A percentile compares a stretch with the other conserved stretches of the same genome.
Evolutionary conservation across 768 basidiomycete genomes (phyloP).

Genomic region (Lactarius sp.): DNA sequence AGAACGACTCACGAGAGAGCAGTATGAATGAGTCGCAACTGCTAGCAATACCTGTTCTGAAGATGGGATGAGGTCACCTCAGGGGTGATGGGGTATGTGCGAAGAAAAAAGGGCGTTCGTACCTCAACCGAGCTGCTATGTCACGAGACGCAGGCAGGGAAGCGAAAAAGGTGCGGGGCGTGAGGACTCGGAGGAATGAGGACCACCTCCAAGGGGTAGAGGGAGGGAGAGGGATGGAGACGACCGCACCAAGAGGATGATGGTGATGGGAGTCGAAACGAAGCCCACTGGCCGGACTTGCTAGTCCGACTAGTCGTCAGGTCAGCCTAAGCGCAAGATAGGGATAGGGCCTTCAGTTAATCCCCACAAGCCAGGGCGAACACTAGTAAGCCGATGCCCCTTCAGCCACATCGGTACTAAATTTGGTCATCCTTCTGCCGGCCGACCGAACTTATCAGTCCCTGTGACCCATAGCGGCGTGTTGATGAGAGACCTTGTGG

Average conservation of each 20-base stretch:
- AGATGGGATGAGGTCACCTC: not conserved
- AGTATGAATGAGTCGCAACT: not conserved
- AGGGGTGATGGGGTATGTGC: not conserved
- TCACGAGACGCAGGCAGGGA: not conserved
- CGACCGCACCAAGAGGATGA: not conserved
- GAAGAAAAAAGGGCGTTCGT: not conserved
- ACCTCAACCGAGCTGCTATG: not conserved
- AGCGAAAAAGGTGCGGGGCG: not conserved
- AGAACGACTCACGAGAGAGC: not conserved
- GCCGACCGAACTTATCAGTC: not conserved
- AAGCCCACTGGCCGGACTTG: not conserved
- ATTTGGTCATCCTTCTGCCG: not conserved
- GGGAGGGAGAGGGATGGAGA: not conserved
- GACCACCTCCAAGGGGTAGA: too few relatives aligned
- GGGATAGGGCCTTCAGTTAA: too few relatives aligned
- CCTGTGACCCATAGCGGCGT: too few relatives aligned
- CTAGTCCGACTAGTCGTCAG: too few relatives aligned
- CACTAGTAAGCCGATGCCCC: too few relatives aligned
- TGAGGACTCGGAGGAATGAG: not conserved
- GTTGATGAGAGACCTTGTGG: too few relatives aligned
- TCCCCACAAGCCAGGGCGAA: too few relatives aligned
- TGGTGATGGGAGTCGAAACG: not conserved
- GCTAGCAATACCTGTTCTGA: not conserved
- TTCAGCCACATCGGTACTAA: slow-evolving; percentile 9
- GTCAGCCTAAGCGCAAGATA: not conserved